Percentiles rank a stretch among this genome's conserved stretches.
phyloP scores from a whole-genome alignment of 345 rosid species.

The Physaria fendleri region DNA sequence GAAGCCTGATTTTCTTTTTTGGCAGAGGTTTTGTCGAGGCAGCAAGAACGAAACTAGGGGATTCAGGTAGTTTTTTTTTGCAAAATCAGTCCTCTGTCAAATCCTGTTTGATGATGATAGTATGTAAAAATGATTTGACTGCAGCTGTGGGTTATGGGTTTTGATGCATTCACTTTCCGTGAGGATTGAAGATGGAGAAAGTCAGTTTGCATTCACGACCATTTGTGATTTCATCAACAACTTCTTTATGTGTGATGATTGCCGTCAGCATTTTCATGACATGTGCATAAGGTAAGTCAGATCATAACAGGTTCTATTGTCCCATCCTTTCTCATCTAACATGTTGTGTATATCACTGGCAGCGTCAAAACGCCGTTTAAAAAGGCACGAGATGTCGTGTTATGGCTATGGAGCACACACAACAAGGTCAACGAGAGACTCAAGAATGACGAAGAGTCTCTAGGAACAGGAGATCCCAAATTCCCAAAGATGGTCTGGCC shows the following conservation, averaged over 20 bases:
- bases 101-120: too few species aligned
- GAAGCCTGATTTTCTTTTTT: constrained; percentile 19
- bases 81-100: neutral
- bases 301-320: neutral
- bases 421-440: constrained; percentile 85
- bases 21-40: constrained; percentile 95
- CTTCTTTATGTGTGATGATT: constrained; percentile 90
- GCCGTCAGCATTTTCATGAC: constrained; percentile 79
- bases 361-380: constrained; percentile 66
- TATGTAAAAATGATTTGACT: constrained; percentile 19
- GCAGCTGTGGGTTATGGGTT: constrained; percentile 96
- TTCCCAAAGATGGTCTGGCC: constrained; percentile 95
- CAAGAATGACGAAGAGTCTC: constrained; percentile 69
- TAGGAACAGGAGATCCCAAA: constrained; percentile 75
- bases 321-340: neutral
- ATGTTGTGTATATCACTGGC: constrained; percentile 23
- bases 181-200: constrained; percentile 78
- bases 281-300: constrained; percentile 82
- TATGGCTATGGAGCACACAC: constrained; percentile 95
- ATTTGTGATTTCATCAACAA: constrained; percentile 81
- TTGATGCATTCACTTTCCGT: constrained; percentile 92
- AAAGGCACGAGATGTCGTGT: constrained; percentile 61
- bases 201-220: constrained; percentile 73
- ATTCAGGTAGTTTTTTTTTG: constrained; percentile 79
- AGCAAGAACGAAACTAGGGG: constrained; percentile 93